Conservation (phyloP, 1,284 basidiomycete genomes). For the Exsudoporus floridanus region DNA sequence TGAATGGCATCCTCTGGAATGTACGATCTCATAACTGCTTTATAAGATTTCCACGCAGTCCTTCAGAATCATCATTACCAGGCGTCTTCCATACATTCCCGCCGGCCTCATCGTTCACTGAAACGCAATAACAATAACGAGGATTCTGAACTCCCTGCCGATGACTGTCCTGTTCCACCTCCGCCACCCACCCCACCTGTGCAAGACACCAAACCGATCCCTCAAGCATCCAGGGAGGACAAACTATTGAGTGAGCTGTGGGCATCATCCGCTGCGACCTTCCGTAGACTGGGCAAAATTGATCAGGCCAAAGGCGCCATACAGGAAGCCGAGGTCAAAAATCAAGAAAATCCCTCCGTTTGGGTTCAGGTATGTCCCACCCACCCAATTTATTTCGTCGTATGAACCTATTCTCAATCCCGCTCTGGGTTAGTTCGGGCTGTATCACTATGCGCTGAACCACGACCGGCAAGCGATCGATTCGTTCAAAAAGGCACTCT, state of each 20-base stretch:
- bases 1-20: neutral
- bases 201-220: slow-evolving; percentile 38
- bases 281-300: slow-evolving; percentile 84
- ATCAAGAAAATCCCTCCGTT: slow-evolving; percentile 84
- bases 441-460: slow-evolving; percentile 66
- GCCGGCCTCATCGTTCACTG: slow-evolving; percentile 56
- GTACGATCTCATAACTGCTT: slow-evolving; percentile 1
- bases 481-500: slow-evolving; percentile 80
- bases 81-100: slow-evolving; percentile 85
- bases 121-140: slow-evolving; percentile 36
- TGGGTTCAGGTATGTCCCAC: slow-evolving; percentile 81
- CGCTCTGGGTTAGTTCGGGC: slow-evolving; percentile 55
- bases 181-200: slow-evolving; percentile 37
- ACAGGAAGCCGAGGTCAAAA: slow-evolving; percentile 90
- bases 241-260: slow-evolving; percentile 84
- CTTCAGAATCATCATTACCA: slow-evolving; percentile 66
- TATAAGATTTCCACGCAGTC: slow-evolving; percentile 61
- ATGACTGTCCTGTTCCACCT: slow-evolving; percentile 43
- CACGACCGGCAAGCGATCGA: slow-evolving; percentile 65
- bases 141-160: slow-evolving; percentile 37
- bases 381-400: neutral
- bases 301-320: slow-evolving; percentile 90
- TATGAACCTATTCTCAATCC: neutral
- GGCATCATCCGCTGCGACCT: slow-evolving; percentile 93
- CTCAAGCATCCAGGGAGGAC: slow-evolving; percentile 60